Evolutionary conservation across 495 filamentous ascomycete genomes (phyloP).

Genomic region (Penicillium flavigenum): DNA sequence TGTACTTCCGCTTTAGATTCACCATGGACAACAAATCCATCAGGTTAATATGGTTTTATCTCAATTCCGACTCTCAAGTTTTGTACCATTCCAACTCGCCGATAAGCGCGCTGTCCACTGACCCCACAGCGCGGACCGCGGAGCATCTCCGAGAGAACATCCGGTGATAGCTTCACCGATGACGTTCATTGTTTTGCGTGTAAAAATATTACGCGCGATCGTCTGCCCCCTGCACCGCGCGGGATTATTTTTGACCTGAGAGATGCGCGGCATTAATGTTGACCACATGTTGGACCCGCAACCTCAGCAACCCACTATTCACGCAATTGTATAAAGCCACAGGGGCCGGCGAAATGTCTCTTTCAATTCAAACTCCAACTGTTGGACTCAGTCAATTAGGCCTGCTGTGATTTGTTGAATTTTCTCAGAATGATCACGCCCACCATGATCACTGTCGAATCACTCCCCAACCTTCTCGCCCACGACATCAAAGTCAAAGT

Average conservation of each 20-base stretch:
- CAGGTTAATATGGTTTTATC: background rate
- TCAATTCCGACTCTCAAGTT: background rate
- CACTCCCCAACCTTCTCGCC: slow-evolving; percentile 56
- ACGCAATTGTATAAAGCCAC: slow-evolving; percentile 11
- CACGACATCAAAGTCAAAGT: slow-evolving; percentile 82
- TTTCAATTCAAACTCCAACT: slow-evolving; percentile 2
- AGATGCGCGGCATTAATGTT: slow-evolving; percentile 9
- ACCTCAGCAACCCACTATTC: slow-evolving; percentile 2
- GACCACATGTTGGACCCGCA: slow-evolving; percentile 5
- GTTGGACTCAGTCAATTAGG: background rate
- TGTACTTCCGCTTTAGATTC: background rate
- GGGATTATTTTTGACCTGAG: background rate
- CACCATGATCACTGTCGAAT: slow-evolving; percentile 26
- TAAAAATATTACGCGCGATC: background rate
- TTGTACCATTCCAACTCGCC: background rate
- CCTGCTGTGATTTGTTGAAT: background rate
- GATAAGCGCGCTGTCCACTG: slow-evolving; percentile 26
- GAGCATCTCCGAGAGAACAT: slow-evolving; percentile 11
- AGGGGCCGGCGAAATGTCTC: background rate
- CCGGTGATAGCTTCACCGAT: background rate
- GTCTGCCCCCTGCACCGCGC: background rate
- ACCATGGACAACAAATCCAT: background rate
- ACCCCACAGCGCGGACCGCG: slow-evolving; percentile 31
- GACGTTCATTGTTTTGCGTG: background rate
- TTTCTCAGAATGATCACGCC: slow-evolving; percentile 15